A percentile compares a stretch with the other conserved stretches of the same genome.
phyloP scores from a whole-genome alignment of 2,329 filamentous ascomycete species.

The Bipolaris gigantea region DNA sequence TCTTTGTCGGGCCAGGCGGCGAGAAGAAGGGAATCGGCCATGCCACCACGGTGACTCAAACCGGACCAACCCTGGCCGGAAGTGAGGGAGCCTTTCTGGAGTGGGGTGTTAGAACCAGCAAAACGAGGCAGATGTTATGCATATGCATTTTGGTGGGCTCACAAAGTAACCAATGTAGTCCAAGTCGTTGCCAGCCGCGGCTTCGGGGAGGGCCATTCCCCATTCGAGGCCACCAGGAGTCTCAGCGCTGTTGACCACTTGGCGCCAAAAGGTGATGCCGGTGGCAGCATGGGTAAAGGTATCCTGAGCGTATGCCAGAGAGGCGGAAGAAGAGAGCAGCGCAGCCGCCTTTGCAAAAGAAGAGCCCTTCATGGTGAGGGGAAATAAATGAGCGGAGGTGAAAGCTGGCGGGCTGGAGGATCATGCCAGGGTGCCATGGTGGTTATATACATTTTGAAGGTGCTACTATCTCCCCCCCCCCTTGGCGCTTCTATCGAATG shows the following conservation, averaged over 20 bases:
- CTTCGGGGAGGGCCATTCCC: constrained; percentile 39
- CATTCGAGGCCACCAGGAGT: constrained; percentile 42
- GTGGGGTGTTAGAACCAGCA: constrained; percentile 11
- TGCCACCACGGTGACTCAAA: constrained; percentile 42
- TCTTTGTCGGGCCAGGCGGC: constrained; percentile 35
- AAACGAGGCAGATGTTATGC: neutral
- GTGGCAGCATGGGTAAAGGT: constrained; percentile 36
- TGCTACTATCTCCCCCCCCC: neutral
- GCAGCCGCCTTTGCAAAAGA: constrained; percentile 40
- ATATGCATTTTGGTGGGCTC: constrained; percentile 1
- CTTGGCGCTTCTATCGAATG: constrained; percentile 20
- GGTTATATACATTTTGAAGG: constrained; percentile 31
- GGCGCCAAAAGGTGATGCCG: constrained; percentile 39
- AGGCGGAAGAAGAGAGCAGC: constrained; percentile 40
- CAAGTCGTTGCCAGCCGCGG: constrained; percentile 25
- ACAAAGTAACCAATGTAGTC: constrained; percentile 46
- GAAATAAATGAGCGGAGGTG: constrained; percentile 27
- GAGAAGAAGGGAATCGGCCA: constrained; percentile 41
- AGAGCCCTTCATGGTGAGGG: constrained; percentile 40
- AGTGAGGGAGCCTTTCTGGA: constrained; percentile 34
- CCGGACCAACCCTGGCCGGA: constrained; percentile 42
- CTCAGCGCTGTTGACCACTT: constrained; percentile 26
- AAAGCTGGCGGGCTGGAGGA: constrained; percentile 23
- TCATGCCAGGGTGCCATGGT: constrained; percentile 23
- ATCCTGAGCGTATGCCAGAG: constrained; percentile 36